Percentiles rank a stretch among this genome's conserved stretches.
Evolutionary conservation across 2,329 filamentous ascomycete genomes (phyloP).

Genomic region (Corniculantispora saksenae): DNA sequence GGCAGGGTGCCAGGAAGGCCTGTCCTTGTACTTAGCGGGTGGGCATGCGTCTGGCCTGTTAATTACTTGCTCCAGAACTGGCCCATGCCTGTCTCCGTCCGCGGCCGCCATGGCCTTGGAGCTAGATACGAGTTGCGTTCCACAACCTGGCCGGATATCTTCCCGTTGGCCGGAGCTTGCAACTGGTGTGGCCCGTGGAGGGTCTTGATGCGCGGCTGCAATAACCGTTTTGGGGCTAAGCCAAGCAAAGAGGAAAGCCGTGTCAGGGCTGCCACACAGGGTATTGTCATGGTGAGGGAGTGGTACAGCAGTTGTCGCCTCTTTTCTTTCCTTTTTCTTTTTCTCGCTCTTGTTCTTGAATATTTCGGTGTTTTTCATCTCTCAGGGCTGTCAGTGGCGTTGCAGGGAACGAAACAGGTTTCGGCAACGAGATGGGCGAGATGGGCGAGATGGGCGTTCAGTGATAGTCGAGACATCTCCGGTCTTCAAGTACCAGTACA

Average conservation of each 20-base stretch:
- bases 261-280: not conserved
- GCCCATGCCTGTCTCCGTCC: slow-evolving; percentile 13
- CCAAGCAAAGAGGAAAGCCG: slow-evolving; percentile 10
- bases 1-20: not conserved
- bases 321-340: not conserved
- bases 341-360: not conserved
- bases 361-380: not conserved
- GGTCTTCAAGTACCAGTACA: too few relatives aligned
- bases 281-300: not conserved
- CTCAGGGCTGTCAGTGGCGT: not conserved
- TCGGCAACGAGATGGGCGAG: slow-evolving; percentile 3
- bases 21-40: slow-evolving; percentile 7
- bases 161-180: slow-evolving; percentile 16
- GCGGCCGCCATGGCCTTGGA: not conserved
- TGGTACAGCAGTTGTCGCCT: not conserved
- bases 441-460: not conserved
- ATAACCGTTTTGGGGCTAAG: slow-evolving; percentile 13
- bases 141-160: slow-evolving; percentile 19
- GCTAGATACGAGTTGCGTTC: slow-evolving; percentile 11
- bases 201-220: slow-evolving; percentile 14
- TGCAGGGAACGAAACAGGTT: slow-evolving; percentile 3
- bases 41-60: not conserved
- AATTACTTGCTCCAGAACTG: slow-evolving; percentile 10
- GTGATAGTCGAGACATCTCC: slow-evolving; percentile 7
- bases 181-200: slow-evolving; percentile 3